Evolutionary conservation across 2,329 filamentous ascomycete genomes (phyloP).

Genomic region (Thielaviopsis punctulata): DNA sequence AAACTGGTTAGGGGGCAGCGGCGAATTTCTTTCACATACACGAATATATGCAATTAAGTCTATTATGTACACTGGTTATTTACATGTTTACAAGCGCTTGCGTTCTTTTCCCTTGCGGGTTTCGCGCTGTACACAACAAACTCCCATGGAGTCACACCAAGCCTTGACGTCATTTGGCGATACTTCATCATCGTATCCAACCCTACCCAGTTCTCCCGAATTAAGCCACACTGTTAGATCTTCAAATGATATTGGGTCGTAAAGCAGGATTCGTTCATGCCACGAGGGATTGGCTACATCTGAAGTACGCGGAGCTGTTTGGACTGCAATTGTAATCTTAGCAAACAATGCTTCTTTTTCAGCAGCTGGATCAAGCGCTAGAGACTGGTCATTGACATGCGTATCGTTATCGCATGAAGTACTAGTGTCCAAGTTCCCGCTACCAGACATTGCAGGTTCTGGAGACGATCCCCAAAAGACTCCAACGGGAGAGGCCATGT

Average conservation of each 20-base stretch:
- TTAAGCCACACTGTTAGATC: conserved; percentile 77
- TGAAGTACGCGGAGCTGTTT: conserved; percentile 29
- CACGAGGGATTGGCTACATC: conserved; percentile 46
- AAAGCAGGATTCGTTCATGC: conserved; percentile 87
- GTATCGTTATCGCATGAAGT: conserved; percentile 15
- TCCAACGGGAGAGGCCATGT: background rate
- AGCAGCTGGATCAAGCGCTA: conserved; percentile 22
- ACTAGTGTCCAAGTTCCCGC: conserved; percentile 4
- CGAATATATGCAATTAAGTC: background rate
- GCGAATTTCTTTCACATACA: no score
- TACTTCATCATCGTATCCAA: conserved; percentile 50
- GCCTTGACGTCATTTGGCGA: conserved; percentile 51
- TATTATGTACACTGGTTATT: background rate
- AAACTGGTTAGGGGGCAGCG: no score
- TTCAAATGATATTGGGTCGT: conserved; percentile 78
- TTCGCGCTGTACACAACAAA: conserved; percentile 65
- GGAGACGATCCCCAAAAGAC: background rate
- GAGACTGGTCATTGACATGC: conserved; percentile 28
- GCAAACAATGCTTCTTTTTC: conserved; percentile 30
- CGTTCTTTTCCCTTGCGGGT: conserved; percentile 34
- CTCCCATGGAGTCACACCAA: conserved; percentile 77
- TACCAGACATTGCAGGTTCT: conserved; percentile 6
- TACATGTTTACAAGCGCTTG: conserved; percentile 25
- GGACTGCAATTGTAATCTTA: conserved; percentile 38
- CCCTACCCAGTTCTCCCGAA: conserved; percentile 42